Evolutionary conservation across 140 eudicot species (phyloP).

Genomic region (Anethum foeniculum): DNA sequence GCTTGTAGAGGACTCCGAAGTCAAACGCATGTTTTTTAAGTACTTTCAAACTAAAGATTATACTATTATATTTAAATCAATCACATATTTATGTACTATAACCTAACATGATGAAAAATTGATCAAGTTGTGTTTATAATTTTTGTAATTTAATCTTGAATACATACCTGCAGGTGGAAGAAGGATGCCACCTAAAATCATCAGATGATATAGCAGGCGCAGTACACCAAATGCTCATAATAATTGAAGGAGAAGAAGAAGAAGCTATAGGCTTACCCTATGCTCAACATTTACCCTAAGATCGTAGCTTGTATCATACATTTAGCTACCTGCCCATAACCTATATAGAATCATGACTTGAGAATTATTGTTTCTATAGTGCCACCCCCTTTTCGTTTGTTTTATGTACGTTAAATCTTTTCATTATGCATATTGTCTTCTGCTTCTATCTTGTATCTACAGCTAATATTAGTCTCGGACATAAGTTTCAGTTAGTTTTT

Average conservation of each 20-base stretch:
- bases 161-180: constrained; percentile 50
- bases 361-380: not conserved
- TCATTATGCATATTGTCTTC: not conserved
- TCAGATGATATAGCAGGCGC: constrained; percentile 65
- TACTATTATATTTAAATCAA: too few species aligned
- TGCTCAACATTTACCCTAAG: not conserved
- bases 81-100: not conserved
- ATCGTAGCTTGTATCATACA: not conserved
- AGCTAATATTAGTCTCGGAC: not conserved
- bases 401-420: not conserved
- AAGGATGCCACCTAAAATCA: constrained; percentile 56
- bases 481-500: not conserved
- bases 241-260: constrained; percentile 36
- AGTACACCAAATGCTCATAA: constrained; percentile 55
- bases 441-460: not conserved
- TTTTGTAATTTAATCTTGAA: too few species aligned
- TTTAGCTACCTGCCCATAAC: constrained; percentile 9
- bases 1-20: not conserved
- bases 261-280: constrained; percentile 19
- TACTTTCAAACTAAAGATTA: too few species aligned
- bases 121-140: not conserved
- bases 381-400: not conserved
- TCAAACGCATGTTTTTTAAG: not conserved
- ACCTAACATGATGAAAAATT: too few species aligned
- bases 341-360: not conserved